Evolutionary conservation across 2,329 filamentous ascomycete genomes (phyloP), one percentile per base, ranked within the genome.

Genomic region (Pseudocercospora cruenta): DNA sequence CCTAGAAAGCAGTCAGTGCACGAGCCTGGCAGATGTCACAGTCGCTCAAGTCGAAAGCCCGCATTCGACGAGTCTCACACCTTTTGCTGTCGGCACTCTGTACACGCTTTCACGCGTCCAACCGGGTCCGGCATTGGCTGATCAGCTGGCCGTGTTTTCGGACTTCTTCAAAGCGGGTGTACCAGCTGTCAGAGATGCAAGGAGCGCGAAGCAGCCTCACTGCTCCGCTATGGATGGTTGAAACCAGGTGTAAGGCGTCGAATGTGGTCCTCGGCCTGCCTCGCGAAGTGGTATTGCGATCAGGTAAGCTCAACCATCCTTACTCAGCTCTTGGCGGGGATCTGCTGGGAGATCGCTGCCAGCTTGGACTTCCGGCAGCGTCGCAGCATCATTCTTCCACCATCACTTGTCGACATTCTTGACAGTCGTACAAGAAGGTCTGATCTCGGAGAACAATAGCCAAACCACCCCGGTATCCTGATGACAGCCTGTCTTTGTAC

Each of bases 61-160:
- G 51, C 22, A 4, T 5, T 54, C 22, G 12, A 24, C 3, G 21
- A 14, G 10, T 39, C 24, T 7, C 39, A 61, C 31, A 62, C 60
- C 28, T 64, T 64, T 31, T 64, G 62, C 45, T 64, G 62, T n/a
- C 62, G 36, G 55, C 62, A 64, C 31, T 64, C 62, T 2, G 62
- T 59, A 45, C 62, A 64, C 28, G 62, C 54, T 55, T 64, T 64
- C 22, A 64, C 62, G 28, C 62, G 62, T 49, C 62, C 62, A 16
- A 64, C 39, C 26, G 62, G 39, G 19, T 64, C 62, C 14, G 62
- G 62, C 62, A 64, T 64, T 26, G 22, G 16, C 21, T n/a, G 21
- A n/a, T 54, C 51, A 54, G 51, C 24, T 26, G 10, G 51, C 51
- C 24, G 51, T 28, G 22, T 54, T 31, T n/a, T 54, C 51, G 51